Base-by-base conservation (phyloP, 306 rosid genomes). In the Lathyrus sativus region DNA sequence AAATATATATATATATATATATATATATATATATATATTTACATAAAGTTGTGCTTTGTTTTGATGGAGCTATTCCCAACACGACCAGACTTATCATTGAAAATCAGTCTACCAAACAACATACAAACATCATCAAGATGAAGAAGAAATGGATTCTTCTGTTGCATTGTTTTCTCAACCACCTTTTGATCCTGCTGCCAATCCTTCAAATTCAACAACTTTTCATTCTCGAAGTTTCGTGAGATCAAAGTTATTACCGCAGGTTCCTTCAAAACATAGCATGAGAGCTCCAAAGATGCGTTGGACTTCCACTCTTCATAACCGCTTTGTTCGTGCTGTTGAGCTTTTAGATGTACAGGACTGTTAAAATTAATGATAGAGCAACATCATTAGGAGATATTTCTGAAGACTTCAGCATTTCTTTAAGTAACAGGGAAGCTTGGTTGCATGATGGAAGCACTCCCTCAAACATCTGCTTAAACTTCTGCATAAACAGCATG, bases 281-380 rank as follows among this genome's bases (percentile, higher is more conserved):
- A 85, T 90, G 85, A 84, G 99, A 63, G 96, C 99, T 17, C 99
- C 99, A 0, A 60, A 97, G 85, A 93, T 93, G 99, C 88, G 97
- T 12, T 93, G 99, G 97, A 93, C 99, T 71, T 78, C 92, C 3
- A 85, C 95, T 2, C 96, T 93, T 50, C 99, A 93, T 57, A 90
- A 96, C 77, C 99, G 97, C 15, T 93, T 93, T 67, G 97, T 90
- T 71, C 99, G 90, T 38, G 99, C 99, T 4, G 99, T 93, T 63
- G 91, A 93, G 65, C 97, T 93, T 5, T 76, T 93, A 93, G 99
- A 93, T 93, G 99, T 90, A 90, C 81, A 84, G 99, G 80, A 93
- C 99, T 68, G 97, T 88, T 65, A 93, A 93, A 72, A 93, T 91
- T 26, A 93, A 96, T 10, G 96, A 90, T 67, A 90, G 79, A 79